Evolutionary conservation across 1,284 basidiomycete species (phyloP).

Genomic region (Athelia sp.): DNA sequence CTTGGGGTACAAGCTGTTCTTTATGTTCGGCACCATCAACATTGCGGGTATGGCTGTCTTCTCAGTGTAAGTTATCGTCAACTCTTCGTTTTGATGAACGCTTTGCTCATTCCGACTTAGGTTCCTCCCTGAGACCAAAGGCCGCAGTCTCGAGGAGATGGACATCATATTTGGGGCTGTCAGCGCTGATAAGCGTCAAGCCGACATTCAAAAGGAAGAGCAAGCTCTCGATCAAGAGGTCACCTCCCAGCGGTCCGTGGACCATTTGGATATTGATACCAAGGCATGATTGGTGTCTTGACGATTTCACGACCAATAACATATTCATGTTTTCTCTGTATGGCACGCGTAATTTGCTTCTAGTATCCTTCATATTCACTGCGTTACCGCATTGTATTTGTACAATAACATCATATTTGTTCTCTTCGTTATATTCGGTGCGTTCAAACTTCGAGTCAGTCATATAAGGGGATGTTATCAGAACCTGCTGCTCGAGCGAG

Average conservation of each 20-base stretch:
- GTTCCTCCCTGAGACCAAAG: background rate
- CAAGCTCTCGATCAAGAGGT: background rate
- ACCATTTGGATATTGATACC: too few relatives aligned
- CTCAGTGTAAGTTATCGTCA: conserved; percentile 25
- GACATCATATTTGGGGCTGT: conserved; percentile 55
- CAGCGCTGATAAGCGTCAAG: conserved; percentile 35
- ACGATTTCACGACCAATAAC: too few relatives aligned
- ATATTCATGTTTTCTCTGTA: too few relatives aligned
- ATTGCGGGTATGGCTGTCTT: conserved; percentile 44
- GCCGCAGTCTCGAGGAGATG: conserved; percentile 39
- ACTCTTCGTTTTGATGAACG: background rate
- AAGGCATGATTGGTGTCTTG: too few relatives aligned
- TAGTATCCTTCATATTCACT: too few relatives aligned
- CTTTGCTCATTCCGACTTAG: background rate
- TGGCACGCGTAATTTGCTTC: too few relatives aligned
- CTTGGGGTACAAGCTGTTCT: conserved; percentile 63
- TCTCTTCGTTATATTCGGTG: too few relatives aligned
- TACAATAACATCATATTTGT: too few relatives aligned
- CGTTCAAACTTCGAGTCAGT: too few relatives aligned
- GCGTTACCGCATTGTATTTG: too few relatives aligned
- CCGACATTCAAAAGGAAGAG: conserved; percentile 30
- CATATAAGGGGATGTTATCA: too few relatives aligned
- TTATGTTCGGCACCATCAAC: conserved; percentile 67
- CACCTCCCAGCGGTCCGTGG: background rate
- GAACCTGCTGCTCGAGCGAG: background rate